Conservation (phyloP, 2,329 filamentous ascomycete genomes). For the Fusarium sp. region DNA sequence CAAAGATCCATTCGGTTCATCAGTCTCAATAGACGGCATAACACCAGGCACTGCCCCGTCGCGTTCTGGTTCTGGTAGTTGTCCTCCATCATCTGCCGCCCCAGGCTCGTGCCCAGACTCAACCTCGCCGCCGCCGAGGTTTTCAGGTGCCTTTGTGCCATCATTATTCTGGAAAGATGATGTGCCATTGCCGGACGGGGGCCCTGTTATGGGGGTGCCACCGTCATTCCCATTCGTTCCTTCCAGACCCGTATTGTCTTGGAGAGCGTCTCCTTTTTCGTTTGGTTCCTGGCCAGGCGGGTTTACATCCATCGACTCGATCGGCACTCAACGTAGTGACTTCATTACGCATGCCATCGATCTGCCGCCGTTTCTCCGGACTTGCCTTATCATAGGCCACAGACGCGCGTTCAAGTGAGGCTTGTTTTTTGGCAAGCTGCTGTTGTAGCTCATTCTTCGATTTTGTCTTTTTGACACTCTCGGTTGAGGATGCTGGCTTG, state of each 20-base stretch:
- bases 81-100: not conserved
- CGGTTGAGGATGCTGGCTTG: not conserved
- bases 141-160: not conserved
- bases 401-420: not conserved
- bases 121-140: not conserved
- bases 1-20: not conserved
- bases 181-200: not conserved
- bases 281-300: not conserved
- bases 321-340: not conserved
- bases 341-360: not conserved
- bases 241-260: not conserved
- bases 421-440: not conserved
- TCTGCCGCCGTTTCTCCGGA: not conserved
- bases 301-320: not conserved
- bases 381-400: not conserved
- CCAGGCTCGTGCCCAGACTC: not conserved
- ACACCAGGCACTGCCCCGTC: not conserved
- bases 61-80: not conserved
- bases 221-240: not conserved
- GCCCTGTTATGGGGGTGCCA: not conserved
- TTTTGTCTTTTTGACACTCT: not conserved
- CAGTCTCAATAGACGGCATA: not conserved
- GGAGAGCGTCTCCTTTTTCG: not conserved
- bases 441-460: not conserved
- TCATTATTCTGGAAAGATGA: no score